phyloP scores from a whole-genome alignment of 1,139 yeast species.

The Ogataea hybrid region DNA sequence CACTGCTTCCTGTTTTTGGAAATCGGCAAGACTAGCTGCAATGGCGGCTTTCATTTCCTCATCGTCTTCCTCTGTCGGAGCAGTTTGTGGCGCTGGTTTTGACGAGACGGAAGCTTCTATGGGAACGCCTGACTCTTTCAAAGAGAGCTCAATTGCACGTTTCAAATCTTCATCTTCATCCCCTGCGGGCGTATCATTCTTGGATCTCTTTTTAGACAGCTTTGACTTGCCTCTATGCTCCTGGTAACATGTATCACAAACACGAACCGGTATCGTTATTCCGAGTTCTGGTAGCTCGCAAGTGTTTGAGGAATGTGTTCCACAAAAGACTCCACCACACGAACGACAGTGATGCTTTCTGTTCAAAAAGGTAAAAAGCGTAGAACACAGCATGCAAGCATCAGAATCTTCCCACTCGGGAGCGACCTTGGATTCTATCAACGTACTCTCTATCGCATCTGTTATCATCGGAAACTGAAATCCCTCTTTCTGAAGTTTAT shows the following conservation, averaged over 20 bases:
- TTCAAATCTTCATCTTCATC: constrained; percentile 79
- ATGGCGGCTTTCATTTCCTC: constrained; percentile 93
- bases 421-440: constrained; percentile 88
- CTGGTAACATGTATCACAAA: constrained; percentile 84
- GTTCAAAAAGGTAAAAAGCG: constrained; percentile 73
- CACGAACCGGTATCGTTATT: constrained; percentile 84
- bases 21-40: constrained; percentile 84
- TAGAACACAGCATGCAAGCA: constrained; percentile 92
- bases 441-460: constrained; percentile 40
- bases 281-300: constrained; percentile 81
- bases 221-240: constrained; percentile 30
- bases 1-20: constrained; percentile 39
- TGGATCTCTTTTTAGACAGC: constrained; percentile 16
- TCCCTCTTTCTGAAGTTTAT: constrained; percentile 59
- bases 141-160: constrained; percentile 74
- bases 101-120: background rate
- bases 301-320: constrained; percentile 70
- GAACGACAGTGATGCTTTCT: constrained; percentile 96
- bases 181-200: constrained; percentile 27
- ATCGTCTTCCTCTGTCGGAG: constrained; percentile 64
- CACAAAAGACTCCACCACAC: constrained; percentile 95
- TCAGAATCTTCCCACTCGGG: constrained; percentile 98
- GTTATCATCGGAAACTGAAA: constrained; percentile 62
- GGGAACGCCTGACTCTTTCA: constrained; percentile 48
- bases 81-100: constrained; percentile 9